A percentile compares a stretch with the other conserved stretches of the same genome.
Evolutionary conservation across 805 yeast species (phyloP).

Genomic region (Spathaspora gorwiae): DNA sequence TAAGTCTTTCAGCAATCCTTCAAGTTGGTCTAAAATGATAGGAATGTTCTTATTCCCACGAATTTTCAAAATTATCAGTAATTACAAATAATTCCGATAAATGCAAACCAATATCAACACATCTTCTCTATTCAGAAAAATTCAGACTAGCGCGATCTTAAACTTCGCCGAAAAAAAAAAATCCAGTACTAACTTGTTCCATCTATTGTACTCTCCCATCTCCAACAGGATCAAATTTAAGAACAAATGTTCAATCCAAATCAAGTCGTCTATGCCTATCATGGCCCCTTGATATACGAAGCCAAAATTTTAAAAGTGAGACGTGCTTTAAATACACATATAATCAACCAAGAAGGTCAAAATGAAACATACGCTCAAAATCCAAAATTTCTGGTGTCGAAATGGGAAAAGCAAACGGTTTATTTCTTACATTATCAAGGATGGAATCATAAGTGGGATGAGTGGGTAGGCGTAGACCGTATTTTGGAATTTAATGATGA

Average conservation of each 20-base stretch:
- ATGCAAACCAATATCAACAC: no score
- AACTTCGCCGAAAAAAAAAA: no score
- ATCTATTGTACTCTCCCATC: no score
- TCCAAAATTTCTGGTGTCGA: constrained; percentile 6
- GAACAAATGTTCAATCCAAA: constrained; percentile 16
- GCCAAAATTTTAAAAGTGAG: constrained; percentile 71
- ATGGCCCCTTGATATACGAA: constrained; percentile 86
- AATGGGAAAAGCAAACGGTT: constrained; percentile 22
- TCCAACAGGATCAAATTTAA: no score
- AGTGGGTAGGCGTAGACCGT: constrained; percentile 78
- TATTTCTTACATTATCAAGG: constrained; percentile 88
- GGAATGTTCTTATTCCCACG: no score
- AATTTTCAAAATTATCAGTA: no score
- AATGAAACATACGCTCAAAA: constrained; percentile 28
- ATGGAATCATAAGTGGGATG: constrained; percentile 96
- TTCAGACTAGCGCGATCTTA: no score
- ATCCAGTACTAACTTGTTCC: no score
- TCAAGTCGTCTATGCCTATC: constrained; percentile 60
- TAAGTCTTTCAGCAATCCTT: no score
- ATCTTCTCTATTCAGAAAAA: no score
- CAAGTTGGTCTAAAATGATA: no score
- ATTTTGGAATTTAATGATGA: constrained; percentile 67
- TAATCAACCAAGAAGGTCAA: constrained; percentile 38
- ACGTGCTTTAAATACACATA: constrained; percentile 45
- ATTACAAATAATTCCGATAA: no score